Evolutionary conservation across 1,284 basidiomycete species (phyloP).

Genomic region (Ceratorhiza oryzae-sativae): DNA sequence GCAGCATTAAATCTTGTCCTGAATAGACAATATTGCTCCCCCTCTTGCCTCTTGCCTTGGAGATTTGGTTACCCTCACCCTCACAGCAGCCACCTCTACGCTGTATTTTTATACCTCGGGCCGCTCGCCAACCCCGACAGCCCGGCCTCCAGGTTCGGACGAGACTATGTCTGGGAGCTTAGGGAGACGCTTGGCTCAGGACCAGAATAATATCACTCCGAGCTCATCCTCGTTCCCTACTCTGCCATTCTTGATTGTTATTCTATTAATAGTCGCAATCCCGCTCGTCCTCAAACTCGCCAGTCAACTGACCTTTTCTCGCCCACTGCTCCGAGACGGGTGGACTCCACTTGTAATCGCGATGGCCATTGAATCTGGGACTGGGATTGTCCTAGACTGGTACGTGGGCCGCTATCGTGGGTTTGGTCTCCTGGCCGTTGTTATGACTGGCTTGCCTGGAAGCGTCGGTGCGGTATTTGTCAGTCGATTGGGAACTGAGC

Average conservation of each 20-base stretch:
- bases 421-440: conserved; percentile 87
- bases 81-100: conserved; percentile 69
- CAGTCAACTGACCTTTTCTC: conserved; percentile 57
- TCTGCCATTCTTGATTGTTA: conserved; percentile 65
- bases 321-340: conserved; percentile 74
- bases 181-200: conserved; percentile 50
- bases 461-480: conserved; percentile 91
- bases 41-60: conserved; percentile 92
- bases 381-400: conserved; percentile 89
- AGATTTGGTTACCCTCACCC: conserved; percentile 87
- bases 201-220: background rate
- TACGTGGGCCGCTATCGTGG: conserved; percentile 89
- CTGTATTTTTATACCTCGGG: conserved; percentile 35
- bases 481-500: conserved; percentile 85
- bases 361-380: conserved; percentile 90
- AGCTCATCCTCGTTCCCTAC: conserved; percentile 56
- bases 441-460: conserved; percentile 90
- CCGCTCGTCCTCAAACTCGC: conserved; percentile 62
- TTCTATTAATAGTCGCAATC: conserved; percentile 37
- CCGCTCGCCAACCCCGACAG: conserved; percentile 6
- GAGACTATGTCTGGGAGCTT: background rate
- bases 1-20: conserved; percentile 10
- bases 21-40: conserved; percentile 90
- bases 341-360: conserved; percentile 92
- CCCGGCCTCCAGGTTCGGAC: conserved; percentile 57